A percentile compares a stretch with the other conserved stretches of the same genome.
These are phyloP conservation scores for Discostella pseudostelligera DNA, from an alignment of 108 stramenopile species.

Conservation along the genomic window DNA sequence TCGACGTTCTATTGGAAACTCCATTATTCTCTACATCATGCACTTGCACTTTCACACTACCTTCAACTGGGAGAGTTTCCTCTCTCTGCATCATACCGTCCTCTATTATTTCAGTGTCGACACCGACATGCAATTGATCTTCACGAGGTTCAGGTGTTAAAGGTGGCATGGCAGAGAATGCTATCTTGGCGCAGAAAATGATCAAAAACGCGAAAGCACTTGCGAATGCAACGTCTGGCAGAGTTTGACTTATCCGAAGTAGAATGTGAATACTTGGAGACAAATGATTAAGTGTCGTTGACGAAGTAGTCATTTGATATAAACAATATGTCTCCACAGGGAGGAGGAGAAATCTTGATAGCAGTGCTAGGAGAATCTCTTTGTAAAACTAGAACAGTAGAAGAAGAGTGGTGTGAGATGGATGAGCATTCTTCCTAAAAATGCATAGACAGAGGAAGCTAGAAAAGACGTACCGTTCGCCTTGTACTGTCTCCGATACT, in stretches of 20 bases:
- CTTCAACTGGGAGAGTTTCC: slow-evolving; percentile 19
- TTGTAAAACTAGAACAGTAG: slow-evolving; percentile 37
- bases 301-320: background rate
- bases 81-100: slow-evolving; percentile 11
- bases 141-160: slow-evolving; percentile 26
- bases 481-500: slow-evolving; percentile 46
- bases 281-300: background rate
- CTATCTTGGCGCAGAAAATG: slow-evolving; percentile 37
- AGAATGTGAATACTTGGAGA: slow-evolving; percentile 15
- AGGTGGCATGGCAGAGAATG: slow-evolving; percentile 42
- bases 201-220: slow-evolving; percentile 35
- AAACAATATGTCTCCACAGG: slow-evolving; percentile 42
- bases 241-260: slow-evolving; percentile 40
- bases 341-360: slow-evolving; percentile 35
- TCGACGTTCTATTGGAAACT: background rate
- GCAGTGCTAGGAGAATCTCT: slow-evolving; percentile 31
- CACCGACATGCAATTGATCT: slow-evolving; percentile 16
- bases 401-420: background rate
- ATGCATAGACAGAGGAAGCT: background rate
- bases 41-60: background rate
- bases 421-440: background rate
- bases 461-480: slow-evolving; percentile 29
- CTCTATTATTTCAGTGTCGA: slow-evolving; percentile 18
- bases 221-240: slow-evolving; percentile 40
- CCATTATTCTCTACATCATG: background rate